Evolutionary conservation across 192 early-diverging fungal species (phyloP).

Genomic region (Phlyctochytrium arcticum): DNA sequence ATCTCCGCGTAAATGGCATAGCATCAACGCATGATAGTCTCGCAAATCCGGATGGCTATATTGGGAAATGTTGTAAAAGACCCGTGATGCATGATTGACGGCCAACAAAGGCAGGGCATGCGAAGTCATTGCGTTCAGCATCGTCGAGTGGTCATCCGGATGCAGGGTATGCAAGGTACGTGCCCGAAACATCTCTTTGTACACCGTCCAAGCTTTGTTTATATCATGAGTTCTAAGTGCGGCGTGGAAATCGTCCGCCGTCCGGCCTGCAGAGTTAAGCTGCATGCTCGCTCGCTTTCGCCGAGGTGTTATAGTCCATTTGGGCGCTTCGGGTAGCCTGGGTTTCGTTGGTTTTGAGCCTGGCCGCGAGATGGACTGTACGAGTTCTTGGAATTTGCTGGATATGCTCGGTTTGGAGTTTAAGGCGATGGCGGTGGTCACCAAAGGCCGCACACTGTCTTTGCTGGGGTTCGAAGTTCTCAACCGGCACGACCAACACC

Average conservation of each 20-base stretch:
- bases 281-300: background rate
- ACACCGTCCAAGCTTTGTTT: conserved; percentile 15
- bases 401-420: too few species aligned
- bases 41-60: conserved; percentile 9
- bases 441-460: too few species aligned
- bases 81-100: conserved; percentile 1
- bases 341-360: too few species aligned
- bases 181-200: conserved; percentile 12
- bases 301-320: background rate
- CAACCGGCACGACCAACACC: too few species aligned
- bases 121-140: conserved; percentile 2
- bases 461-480: too few species aligned
- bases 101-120: conserved; percentile 15
- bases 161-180: background rate
- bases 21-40: conserved; percentile 21
- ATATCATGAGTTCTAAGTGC: conserved; percentile 13
- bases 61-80: conserved; percentile 2
- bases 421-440: too few species aligned
- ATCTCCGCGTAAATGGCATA: conserved; percentile 12
- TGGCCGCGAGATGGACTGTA: too few species aligned
- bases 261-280: background rate
- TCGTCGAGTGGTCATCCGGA: conserved; percentile 22
- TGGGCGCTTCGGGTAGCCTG: background rate
- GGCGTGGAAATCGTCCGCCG: conserved; percentile 9
- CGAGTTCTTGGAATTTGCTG: too few species aligned